Conservation (phyloP, 2,329 filamentous ascomycete genomes). For the Verticillium nonalfalfae region DNA sequence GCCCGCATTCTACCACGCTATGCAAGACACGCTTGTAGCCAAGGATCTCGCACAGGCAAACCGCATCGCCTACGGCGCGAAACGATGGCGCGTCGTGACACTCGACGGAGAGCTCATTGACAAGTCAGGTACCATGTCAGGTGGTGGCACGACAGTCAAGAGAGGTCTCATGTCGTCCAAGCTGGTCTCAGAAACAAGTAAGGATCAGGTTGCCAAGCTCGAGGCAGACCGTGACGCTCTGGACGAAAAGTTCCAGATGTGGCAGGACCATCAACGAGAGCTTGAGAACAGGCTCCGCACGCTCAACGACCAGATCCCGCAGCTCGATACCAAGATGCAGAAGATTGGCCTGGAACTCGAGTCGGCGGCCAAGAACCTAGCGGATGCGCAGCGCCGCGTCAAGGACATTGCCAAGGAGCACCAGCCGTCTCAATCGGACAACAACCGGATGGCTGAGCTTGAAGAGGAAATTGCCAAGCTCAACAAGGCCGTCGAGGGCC, state of each 20-base stretch:
- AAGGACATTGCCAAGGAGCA: constrained; percentile 79
- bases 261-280: constrained; percentile 78
- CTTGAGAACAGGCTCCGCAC: constrained; percentile 68
- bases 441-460: constrained; percentile 63
- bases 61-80: constrained; percentile 89
- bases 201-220: constrained; percentile 82
- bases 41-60: constrained; percentile 93
- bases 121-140: constrained; percentile 97
- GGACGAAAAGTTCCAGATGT: constrained; percentile 75
- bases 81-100: constrained; percentile 93
- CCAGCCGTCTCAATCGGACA: constrained; percentile 73
- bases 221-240: constrained; percentile 81
- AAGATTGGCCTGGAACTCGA: constrained; percentile 87
- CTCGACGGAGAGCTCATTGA: constrained; percentile 94
- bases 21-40: constrained; percentile 92
- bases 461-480: constrained; percentile 73
- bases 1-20: constrained; percentile 89
- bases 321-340: constrained; percentile 83
- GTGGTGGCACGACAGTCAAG: constrained; percentile 85
- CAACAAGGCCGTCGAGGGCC: constrained; percentile 70
- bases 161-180: constrained; percentile 97
- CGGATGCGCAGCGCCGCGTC: constrained; percentile 76
- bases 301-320: constrained; percentile 72
- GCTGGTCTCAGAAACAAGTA: constrained; percentile 76
- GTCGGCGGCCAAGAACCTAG: constrained; percentile 76